Base-by-base conservation (phyloP, 352 stramenopile species). In the Pythium folliculosum region DNA sequence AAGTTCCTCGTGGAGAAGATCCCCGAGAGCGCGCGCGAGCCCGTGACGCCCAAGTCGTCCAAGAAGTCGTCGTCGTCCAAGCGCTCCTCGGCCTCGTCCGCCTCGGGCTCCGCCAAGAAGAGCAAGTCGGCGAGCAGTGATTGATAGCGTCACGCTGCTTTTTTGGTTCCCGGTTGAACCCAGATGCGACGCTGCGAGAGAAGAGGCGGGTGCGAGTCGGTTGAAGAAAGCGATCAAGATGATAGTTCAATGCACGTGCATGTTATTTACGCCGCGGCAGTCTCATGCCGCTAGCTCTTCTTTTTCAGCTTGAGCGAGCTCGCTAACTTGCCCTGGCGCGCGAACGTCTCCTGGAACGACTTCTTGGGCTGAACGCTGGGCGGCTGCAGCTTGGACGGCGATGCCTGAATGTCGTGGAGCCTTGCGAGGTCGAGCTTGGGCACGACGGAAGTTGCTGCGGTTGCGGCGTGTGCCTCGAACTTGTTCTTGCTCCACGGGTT, bases 1-100 rank as follows among this genome's bases (percentile, higher is more conserved):
- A 90, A 89, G 50, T 89, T 94, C 25, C 78, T 96, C 38, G 64
- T 84, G 45, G 82, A 93, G 45, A 89, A 85, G 32, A 77, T 94
- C 14, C 84, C 86, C 0, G 82, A 90, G 67, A 82, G 78, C 14
- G 88, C 77, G 43, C 81, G 78, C 54, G 80, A 91, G 67, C 71
- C 81, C 3, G 75, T 92, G 61, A 90, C 82, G 50, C 81, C 84
- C 13, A 90, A 84, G 67, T 89, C 81, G 23, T 77, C 74, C 37
- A 78, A 70, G 44, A 70, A 78, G 55, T 83, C 82, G 23, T 60
- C 53, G 56, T 62, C 37, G 37, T 43, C 10, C 37, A 43, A 43
- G 37, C 37, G 37, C 37, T 43, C 14, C 10, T 17, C 37, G 37
- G 3, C 37, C 10, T 43, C 37, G 37, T 43, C 37, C 37, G 9